Conservation (phyloP, 2,329 filamentous ascomycete genomes). For the Blastomyces silverae region DNA sequence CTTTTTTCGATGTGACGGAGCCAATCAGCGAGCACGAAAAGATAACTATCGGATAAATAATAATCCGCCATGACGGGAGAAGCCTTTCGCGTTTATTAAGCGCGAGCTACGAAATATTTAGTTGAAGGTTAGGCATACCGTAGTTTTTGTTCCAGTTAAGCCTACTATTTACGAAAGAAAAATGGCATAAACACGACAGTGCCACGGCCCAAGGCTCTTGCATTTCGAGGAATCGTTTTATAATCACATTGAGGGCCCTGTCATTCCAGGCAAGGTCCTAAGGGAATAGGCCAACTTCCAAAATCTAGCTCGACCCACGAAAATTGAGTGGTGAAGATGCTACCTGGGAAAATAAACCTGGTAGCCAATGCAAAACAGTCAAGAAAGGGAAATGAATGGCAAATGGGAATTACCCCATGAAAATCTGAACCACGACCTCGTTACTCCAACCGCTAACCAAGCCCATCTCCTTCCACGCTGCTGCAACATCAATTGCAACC, state of each 20-base stretch:
- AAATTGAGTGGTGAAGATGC: not conserved
- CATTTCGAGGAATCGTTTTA: too few relatives aligned
- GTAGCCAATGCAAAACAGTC: not conserved
- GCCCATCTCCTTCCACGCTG: constrained; percentile 69
- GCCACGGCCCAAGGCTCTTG: not conserved
- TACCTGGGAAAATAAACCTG: not conserved
- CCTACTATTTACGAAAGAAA: too few relatives aligned
- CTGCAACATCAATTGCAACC: constrained; percentile 67
- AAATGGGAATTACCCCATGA: constrained; percentile 31
- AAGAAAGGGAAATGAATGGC: not conserved
- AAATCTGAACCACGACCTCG: constrained; percentile 64
- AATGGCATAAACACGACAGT: not conserved
- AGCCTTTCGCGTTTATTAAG: not conserved
- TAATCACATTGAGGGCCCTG: not conserved
- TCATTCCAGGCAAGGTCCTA: not conserved
- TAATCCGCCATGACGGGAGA: not conserved
- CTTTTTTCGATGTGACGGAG: not conserved
- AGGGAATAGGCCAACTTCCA: not conserved
- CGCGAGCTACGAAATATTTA: not conserved
- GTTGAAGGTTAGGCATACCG: not conserved
- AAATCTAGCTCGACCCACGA: not conserved
- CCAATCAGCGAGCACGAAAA: not conserved
- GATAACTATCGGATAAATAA: not conserved
- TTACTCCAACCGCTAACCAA: constrained; percentile 71
- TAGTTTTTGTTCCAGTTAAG: too few relatives aligned